Evolutionary conservation across 2,329 filamentous ascomycete genomes (phyloP).

Genomic region (Colletotrichum karsti): DNA sequence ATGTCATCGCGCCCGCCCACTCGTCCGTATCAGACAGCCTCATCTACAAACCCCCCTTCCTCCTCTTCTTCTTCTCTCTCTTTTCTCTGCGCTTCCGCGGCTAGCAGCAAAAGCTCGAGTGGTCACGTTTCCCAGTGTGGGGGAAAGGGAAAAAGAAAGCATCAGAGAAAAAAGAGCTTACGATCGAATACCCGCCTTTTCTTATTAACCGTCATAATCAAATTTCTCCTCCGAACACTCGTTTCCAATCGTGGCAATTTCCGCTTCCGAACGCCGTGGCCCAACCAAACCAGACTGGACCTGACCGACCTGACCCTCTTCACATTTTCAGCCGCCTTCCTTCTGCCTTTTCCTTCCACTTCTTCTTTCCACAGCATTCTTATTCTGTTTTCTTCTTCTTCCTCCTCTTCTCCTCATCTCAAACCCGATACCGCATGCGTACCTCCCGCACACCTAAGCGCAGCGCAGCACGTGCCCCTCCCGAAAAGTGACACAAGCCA

Average conservation of each 20-base stretch:
- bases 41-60: neutral
- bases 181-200: constrained; percentile 26
- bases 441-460: no score
- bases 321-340: neutral
- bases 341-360: no score
- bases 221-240: constrained; percentile 9
- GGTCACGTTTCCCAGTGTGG: neutral
- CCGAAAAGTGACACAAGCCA: constrained; percentile 19
- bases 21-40: neutral
- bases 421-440: neutral
- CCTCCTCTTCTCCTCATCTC: neutral
- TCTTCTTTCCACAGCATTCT: neutral
- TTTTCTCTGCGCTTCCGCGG: neutral
- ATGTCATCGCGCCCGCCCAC: neutral
- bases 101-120: no score
- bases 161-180: neutral
- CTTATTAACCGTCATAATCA: constrained; percentile 16
- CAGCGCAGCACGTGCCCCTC: constrained; percentile 21
- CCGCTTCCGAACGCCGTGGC: neutral
- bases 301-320: neutral
- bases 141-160: neutral
- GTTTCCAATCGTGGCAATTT: constrained; percentile 21
- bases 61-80: neutral
- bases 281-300: no score
- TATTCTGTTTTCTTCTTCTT: neutral